Percentiles rank a stretch among this genome's conserved stretches.
Evolutionary conservation across 1,139 yeast genomes (phyloP).

Genomic region (Ashbya aceris): DNA sequence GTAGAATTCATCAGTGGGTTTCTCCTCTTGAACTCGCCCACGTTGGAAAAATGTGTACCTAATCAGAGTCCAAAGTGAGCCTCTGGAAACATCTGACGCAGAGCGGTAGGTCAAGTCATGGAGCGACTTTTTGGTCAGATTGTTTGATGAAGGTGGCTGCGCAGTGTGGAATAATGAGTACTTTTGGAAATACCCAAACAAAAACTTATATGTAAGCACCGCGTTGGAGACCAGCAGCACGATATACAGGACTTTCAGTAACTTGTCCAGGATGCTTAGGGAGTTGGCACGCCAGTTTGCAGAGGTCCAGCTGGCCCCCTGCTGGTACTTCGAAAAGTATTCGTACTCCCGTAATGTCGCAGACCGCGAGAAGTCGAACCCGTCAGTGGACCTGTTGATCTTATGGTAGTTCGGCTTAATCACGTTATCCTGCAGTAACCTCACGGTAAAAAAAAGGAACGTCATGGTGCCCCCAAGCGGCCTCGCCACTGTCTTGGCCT

Average conservation of each 20-base stretch:
- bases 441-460: slow-evolving; percentile 25
- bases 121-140: slow-evolving; percentile 17
- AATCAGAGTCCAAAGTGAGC: slow-evolving; percentile 19
- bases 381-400: slow-evolving; percentile 16
- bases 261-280: slow-evolving; percentile 12
- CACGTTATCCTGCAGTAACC: slow-evolving; percentile 30
- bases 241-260: slow-evolving; percentile 7
- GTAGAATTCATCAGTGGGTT: slow-evolving; percentile 25
- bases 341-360: slow-evolving; percentile 22
- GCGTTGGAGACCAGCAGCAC: slow-evolving; percentile 14
- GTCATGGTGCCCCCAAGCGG: slow-evolving; percentile 40
- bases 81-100: slow-evolving; percentile 14
- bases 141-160: slow-evolving; percentile 13
- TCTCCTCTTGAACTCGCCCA: slow-evolving; percentile 18
- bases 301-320: slow-evolving; percentile 2
- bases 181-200: slow-evolving; percentile 14
- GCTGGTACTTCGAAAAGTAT: slow-evolving; percentile 17
- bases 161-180: slow-evolving; percentile 20
- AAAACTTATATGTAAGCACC: slow-evolving; percentile 13
- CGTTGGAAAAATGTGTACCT: slow-evolving; percentile 13
- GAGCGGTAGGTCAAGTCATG: slow-evolving; percentile 18
- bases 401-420: slow-evolving; percentile 22
- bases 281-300: slow-evolving; percentile 4
- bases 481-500: slow-evolving; percentile 38
- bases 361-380: slow-evolving; percentile 26